Evolutionary conservation across 2,329 filamentous ascomycete genomes (phyloP), one percentile per base, ranked within the genome.

Genomic region (Sporothrix dimorphospora): DNA sequence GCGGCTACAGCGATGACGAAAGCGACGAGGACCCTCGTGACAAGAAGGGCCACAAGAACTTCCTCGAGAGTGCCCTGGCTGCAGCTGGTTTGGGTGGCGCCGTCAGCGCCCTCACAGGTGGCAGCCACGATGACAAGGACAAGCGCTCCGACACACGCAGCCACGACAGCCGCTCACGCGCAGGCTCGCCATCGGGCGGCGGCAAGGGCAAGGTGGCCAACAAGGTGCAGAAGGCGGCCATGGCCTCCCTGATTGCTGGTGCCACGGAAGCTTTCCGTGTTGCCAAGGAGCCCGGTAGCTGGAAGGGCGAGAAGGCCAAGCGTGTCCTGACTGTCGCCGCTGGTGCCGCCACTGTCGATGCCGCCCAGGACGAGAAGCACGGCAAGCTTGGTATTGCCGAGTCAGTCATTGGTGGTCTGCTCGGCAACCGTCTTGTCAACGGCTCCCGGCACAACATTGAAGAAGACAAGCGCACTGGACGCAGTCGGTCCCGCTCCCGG

Each of bases 251-350:
- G 51, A 88, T 97, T 63, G 94, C 95, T 40, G 95, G 94, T 77
- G 95, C 94, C 53, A 92, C 94, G 71, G 94, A 98, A 81, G 95
- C 95, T 55, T 97, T 97, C 86, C 91, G 93, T 74, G 91, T 94
- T 72, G 91, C 94, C 79, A 97, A 95, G 78, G 92, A 96, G 74
- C 92, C 94, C 2, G 95, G 95, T 71, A 89, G 91, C 57, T 98
- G 94, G 94, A 92, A 91, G 75, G 95, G 94, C 49, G 92, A 93
- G 75, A 98, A 98, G 83, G 93, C 94, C 76, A 96, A 94, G 84
- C 93, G 95, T 69, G 89, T 98, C 73, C 87, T 97, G 66, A 98
- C 95, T 27, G 94, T 94, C 65, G 95, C 95, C 34, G 87, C 89
- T 34, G 92, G 93, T 81, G 94, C 95, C 73, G 95, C 93, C 76